Evolutionary conservation across 2,329 filamentous ascomycete species (phyloP), one percentile per base, ranked within the genome.

Genomic region (Davidsoniella australis): DNA sequence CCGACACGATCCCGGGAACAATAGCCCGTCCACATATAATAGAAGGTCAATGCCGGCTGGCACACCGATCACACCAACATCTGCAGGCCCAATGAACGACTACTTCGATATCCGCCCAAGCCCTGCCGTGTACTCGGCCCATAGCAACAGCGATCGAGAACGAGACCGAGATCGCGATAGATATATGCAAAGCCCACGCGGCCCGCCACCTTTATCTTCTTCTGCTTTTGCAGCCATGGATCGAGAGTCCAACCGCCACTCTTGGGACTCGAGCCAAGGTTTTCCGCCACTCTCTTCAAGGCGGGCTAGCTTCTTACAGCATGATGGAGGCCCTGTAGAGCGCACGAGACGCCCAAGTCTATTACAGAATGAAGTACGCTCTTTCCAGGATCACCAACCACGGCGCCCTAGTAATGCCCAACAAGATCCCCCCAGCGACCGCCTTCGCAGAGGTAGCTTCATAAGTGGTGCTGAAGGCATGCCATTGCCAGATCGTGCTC

Each of bases 221-320:
- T 33, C 46, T 2, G 23, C 47, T 18, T 49, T 44, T 44, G 41
- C 20, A 16, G 33, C 26, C 12, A 49, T 49, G n/a, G 47, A 49
- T 12, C 18, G 47, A 40, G 47, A 49, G 10, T 9, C 41, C 4
- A 36, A 23, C 14, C 47, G 39, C 6, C 41, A 39, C 39, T 49
- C 47, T 5, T 49, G 47, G 47, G 47, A 49, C 18, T 33, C 40
- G 5, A 49, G 40, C 9, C 47, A 44, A 37, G 16, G 29, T 10
- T 39, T 23, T 24, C 14, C 38, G 23, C 44, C 44, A 18, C 14
- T 24, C 16, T 37, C 33, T 18, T 4, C 44, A 12, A 39, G 44
- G 37, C 44, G 44, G 14, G 37, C 26, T 33, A 46, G 44, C 12
- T 38, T 46, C 33, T 29, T 46, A 5, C 44, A 46, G 38, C 44